phyloP scores from a whole-genome alignment of 139 green algal species.

The Coelastrella sp. region DNA sequence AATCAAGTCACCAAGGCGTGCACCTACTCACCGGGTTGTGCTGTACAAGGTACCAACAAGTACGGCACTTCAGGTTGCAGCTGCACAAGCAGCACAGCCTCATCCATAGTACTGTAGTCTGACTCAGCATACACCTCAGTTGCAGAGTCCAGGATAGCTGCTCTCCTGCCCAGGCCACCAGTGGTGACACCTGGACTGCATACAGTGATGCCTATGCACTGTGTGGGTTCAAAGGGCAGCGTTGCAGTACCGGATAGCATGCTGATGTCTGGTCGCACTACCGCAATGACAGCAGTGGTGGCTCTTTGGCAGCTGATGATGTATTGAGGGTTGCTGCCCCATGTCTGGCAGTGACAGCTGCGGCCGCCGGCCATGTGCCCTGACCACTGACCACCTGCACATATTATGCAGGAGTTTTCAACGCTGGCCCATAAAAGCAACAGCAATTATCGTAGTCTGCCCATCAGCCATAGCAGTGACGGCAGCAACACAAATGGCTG shows the following conservation, averaged over 20 bases:
- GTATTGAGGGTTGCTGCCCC: constrained; percentile 40
- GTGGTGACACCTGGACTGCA: neutral
- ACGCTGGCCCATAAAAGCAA: too few relatives aligned
- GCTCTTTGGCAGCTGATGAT: constrained; percentile 29
- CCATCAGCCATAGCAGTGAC: too few relatives aligned
- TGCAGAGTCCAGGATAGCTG: neutral
- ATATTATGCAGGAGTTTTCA: too few relatives aligned
- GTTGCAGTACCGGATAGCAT: constrained; percentile 22
- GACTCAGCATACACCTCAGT: neutral
- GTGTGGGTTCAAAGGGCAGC: neutral
- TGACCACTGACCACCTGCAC: neutral
- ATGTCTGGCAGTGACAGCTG: constrained; percentile 1
- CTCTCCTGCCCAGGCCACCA: neutral
- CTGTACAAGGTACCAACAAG: constrained; percentile 20
- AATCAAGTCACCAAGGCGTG: too few relatives aligned
- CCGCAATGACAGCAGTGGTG: neutral
- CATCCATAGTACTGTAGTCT: neutral
- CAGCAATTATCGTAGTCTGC: too few relatives aligned
- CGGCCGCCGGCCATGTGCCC: constrained; percentile 8
- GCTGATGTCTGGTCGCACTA: constrained; percentile 15
- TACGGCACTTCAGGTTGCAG: constrained; percentile 39
- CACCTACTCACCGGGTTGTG: neutral
- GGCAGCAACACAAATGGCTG: too few relatives aligned
- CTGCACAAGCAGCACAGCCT: constrained; percentile 25
- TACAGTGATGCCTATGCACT: constrained; percentile 22